Evolutionary conservation across 2,329 filamentous ascomycete species (phyloP).

Genomic region (Alternaria burnsii): DNA sequence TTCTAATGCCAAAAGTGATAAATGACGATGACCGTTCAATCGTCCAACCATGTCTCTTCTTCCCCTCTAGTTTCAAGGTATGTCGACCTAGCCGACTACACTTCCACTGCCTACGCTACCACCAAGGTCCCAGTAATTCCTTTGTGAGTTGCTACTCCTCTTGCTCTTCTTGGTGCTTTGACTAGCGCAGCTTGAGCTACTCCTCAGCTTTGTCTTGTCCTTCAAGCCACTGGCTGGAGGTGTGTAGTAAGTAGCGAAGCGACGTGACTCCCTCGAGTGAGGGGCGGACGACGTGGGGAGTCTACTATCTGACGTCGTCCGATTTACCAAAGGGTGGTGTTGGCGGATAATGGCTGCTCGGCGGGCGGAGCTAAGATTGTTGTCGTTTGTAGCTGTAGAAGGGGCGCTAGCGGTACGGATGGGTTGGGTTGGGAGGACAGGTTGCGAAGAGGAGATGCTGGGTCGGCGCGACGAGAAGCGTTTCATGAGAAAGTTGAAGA

Average conservation of each 20-base stretch:
- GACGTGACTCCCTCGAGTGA: slow-evolving; percentile 26
- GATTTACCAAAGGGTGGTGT: slow-evolving; percentile 84
- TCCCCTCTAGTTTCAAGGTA: not conserved
- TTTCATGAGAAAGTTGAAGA: slow-evolving; percentile 73
- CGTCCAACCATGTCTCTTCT: not conserved
- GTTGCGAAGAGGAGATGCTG: slow-evolving; percentile 28
- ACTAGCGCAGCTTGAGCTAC: slow-evolving; percentile 78
- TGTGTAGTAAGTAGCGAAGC: slow-evolving; percentile 13
- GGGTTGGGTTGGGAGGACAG: slow-evolving; percentile 12
- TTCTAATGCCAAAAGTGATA: slow-evolving; percentile 1
- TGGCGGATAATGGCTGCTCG: slow-evolving; percentile 85
- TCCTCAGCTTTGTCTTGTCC: slow-evolving; percentile 29
- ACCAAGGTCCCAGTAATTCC: slow-evolving; percentile 93
- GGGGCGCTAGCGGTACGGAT: not conserved
- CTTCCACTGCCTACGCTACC: slow-evolving; percentile 77
- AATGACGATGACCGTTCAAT: not conserved
- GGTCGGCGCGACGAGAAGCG: slow-evolving; percentile 50
- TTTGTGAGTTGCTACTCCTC: slow-evolving; percentile 72
- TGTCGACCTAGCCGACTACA: slow-evolving; percentile 28
- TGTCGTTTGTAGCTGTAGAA: slow-evolving; percentile 18
- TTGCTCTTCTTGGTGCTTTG: slow-evolving; percentile 82
- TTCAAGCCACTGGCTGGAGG: not conserved
- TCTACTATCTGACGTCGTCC: slow-evolving; percentile 44
- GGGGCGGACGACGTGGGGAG: slow-evolving; percentile 38
- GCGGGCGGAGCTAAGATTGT: slow-evolving; percentile 58